phyloP scores from a whole-genome alignment of 176 grass and related monocot species.

The Pontederia paniculata region DNA sequence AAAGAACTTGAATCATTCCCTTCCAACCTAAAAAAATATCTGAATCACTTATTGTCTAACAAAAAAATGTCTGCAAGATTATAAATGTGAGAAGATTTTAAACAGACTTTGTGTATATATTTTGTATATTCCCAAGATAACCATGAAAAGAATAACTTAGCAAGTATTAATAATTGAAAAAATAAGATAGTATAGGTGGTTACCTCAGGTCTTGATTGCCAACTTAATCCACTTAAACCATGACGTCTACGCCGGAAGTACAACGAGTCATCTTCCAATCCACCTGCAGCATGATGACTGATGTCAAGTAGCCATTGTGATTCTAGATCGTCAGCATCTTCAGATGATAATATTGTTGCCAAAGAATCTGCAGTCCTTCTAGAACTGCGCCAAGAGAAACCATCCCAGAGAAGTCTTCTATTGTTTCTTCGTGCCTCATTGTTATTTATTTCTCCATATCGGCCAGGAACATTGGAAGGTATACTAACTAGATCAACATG shows the following conservation, averaged over 20 bases:
- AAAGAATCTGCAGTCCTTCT: constrained; percentile 51
- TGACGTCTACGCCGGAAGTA: constrained; percentile 55
- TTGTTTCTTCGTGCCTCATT: constrained; percentile 40
- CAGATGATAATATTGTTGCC: background rate
- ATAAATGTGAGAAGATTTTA: too few relatives aligned
- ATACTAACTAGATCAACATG: constrained; percentile 64
- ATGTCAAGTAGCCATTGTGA: constrained; percentile 67
- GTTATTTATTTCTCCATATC: constrained; percentile 24
- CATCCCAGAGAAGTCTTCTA: constrained; percentile 80
- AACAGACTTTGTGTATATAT: background rate
- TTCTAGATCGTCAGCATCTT: constrained; percentile 36
- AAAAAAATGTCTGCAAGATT: too few relatives aligned
- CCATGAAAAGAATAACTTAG: background rate
- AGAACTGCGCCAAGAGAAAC: constrained; percentile 60
- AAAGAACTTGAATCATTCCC: too few relatives aligned
- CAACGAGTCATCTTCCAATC: constrained; percentile 46
- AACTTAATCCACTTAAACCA: constrained; percentile 62
- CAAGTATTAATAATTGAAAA: constrained; percentile 5
- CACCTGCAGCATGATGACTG: constrained; percentile 46
- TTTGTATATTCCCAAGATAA: background rate
- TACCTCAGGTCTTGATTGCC: constrained; percentile 85
- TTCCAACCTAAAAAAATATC: too few relatives aligned
- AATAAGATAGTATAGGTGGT: constrained; percentile 14
- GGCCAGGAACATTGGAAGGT: constrained; percentile 36
- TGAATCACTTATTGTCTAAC: too few relatives aligned